Evolutionary conservation across 2,329 filamentous ascomycete species (phyloP).

Genomic region (Ustulina deusta): DNA sequence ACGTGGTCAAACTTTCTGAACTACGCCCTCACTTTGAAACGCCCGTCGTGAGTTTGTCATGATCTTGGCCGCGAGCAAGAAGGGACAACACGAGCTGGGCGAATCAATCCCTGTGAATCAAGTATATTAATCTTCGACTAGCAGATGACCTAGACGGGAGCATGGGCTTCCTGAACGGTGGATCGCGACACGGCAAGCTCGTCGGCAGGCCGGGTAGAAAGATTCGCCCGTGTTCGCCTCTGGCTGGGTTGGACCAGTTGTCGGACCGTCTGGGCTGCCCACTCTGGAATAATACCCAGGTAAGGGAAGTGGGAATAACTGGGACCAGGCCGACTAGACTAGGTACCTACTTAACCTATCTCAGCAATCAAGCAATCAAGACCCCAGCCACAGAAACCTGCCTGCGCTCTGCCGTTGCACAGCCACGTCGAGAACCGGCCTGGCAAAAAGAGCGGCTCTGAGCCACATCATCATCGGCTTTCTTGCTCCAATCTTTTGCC

Average conservation of each 20-base stretch:
- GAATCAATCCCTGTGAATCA: neutral
- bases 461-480: constrained; percentile 15
- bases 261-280: neutral
- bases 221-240: constrained; percentile 24
- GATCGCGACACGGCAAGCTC: constrained; percentile 32
- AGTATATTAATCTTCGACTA: constrained; percentile 8
- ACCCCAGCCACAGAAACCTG: neutral
- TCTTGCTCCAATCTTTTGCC: constrained; percentile 1
- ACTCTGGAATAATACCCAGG: neutral
- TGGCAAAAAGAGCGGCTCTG: neutral
- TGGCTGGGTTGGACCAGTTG: neutral
- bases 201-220: constrained; percentile 34
- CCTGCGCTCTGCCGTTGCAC: too few relatives aligned
- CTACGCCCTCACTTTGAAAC: constrained; percentile 23
- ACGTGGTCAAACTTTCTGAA: constrained; percentile 2
- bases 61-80: neutral
- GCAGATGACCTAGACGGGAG: constrained; percentile 4
- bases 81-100: constrained; percentile 1
- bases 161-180: constrained; percentile 4
- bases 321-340: too few relatives aligned
- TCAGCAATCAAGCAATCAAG: neutral
- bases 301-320: neutral
- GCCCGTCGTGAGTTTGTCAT: constrained; percentile 12
- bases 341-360: neutral
- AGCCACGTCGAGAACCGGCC: neutral